Percentiles rank a stretch among this genome's conserved stretches.
Conservation (phyloP, 148 eudicot species). For the Rhododendron ovatum region DNA sequence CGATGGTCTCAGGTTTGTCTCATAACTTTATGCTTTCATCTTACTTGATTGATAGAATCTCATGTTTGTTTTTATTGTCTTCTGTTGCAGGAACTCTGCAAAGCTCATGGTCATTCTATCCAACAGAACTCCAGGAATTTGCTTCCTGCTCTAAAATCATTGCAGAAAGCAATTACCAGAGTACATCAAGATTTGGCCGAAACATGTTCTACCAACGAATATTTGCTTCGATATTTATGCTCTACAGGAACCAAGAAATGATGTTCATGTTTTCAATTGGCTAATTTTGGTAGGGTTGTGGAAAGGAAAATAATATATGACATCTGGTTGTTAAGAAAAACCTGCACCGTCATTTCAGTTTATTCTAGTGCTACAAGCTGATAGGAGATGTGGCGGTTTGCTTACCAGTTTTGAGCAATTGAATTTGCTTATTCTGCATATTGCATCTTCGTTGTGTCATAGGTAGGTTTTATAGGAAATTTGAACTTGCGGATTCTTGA, state of each 20-base stretch:
- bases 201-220: constrained; percentile 89
- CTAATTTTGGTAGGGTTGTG: neutral
- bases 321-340: neutral
- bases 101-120: constrained; percentile 72
- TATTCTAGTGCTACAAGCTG: neutral
- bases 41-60: neutral
- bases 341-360: neutral
- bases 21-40: neutral
- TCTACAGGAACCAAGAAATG: constrained; percentile 46
- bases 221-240: constrained; percentile 75
- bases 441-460: neutral
- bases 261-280: neutral
- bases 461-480: neutral
- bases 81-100: constrained; percentile 72
- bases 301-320: neutral
- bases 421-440: neutral
- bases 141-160: constrained; percentile 83
- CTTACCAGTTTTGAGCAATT: neutral
- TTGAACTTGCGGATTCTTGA: neutral
- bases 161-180: constrained; percentile 84
- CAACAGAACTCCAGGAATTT: constrained; percentile 72
- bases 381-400: neutral
- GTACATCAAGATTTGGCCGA: constrained; percentile 92
- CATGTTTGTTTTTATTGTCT: neutral
- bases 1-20: constrained; percentile 83